Percentiles rank a stretch among this genome's conserved stretches.
Evolutionary conservation across 2,329 filamentous ascomycete species (phyloP).

Genomic region (Botrytis cinerea): DNA sequence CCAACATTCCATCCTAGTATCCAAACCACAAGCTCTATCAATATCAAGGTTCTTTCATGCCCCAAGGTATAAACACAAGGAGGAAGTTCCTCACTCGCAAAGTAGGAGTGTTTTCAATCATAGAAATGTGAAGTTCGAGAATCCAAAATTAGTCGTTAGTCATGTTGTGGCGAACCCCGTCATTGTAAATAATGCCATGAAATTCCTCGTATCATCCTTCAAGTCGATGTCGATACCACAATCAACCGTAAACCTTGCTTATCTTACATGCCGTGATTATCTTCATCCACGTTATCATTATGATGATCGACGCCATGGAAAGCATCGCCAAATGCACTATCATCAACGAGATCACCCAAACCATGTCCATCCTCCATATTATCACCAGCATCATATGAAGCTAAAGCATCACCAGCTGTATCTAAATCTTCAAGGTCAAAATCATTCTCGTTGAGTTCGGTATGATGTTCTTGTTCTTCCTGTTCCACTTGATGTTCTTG

Average conservation of each 20-base stretch:
- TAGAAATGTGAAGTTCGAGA: not conserved
- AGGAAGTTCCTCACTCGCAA: conserved; percentile 19
- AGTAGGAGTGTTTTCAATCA: conserved; percentile 17
- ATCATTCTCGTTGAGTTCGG: conserved; percentile 53
- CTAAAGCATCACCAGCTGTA: conserved; percentile 70
- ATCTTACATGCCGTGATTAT: conserved; percentile 28
- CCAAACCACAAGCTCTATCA: not conserved
- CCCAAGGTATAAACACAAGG: conserved; percentile 6
- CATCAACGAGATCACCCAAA: conserved; percentile 65
- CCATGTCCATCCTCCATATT: conserved; percentile 50
- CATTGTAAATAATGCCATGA: not conserved
- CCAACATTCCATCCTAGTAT: not conserved
- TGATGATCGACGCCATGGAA: conserved; percentile 62
- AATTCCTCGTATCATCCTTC: not conserved
- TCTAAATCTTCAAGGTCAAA: conserved; percentile 68
- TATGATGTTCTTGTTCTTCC: conserved; percentile 36
- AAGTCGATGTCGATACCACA: not conserved
- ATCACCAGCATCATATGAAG: conserved; percentile 61
- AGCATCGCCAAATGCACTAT: conserved; percentile 81
- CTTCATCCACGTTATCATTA: conserved; percentile 28
- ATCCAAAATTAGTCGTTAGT: not conserved
- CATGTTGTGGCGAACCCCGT: not conserved
- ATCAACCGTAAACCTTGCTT: not conserved
- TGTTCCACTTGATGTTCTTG: conserved; percentile 23
- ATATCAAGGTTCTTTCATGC: conserved; percentile 21